Base-by-base conservation (phyloP, 2,329 filamentous ascomycete species). In the Aspergillus melleus region DNA sequence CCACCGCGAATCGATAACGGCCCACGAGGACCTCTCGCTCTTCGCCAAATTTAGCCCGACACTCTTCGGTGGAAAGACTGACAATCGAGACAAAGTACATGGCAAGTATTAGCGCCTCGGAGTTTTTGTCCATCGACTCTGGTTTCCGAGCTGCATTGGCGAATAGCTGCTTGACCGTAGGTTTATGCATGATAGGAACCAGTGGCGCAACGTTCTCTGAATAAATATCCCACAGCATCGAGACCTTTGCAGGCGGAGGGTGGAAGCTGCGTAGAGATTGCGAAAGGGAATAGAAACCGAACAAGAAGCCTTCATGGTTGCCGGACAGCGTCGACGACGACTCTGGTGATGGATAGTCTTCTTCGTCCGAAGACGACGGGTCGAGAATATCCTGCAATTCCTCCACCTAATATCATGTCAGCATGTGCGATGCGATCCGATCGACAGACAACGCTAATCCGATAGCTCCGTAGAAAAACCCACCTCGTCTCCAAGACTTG, bases 361-460 rank as follows among this genome's bases (percentile, higher is more conserved):
- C 83, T 30, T 86, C 83, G 14, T 86, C 84, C 26, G 85, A 84
- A 32, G 80, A 83, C 2, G 81, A 76, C 51, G 84, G 81, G 57
- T 86, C 84, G 3, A 88, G 76, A 16, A 88, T 83, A 62, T 85
- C 81, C 65, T 85, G 85, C 65, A 88, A 77, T 67, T 88, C 85
- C 70, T 87, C 84, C 20, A 88, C 82, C 81, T 84, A 64, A 49
- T 19, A 36, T 19, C 1, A 46, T 39, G 49, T 65, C 19, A 69
- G 59, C 49, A 64, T 39, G 14, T 20, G 9, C 22, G 44, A 44
- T 54, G 30, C 16, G 24, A 32, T 39, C 22, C 14, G 14, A 52
- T 19, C 16, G 19, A 36, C 54, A 10, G 2, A 24, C 29, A n/a
- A 39, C 22, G 6, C 52, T 49, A 44, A 12, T 6, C 14, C 14